These are phyloP conservation scores for Cymbopogon citratus DNA, from an alignment of 176 grass and related monocot genomes.

Conservation along the genomic window DNA sequence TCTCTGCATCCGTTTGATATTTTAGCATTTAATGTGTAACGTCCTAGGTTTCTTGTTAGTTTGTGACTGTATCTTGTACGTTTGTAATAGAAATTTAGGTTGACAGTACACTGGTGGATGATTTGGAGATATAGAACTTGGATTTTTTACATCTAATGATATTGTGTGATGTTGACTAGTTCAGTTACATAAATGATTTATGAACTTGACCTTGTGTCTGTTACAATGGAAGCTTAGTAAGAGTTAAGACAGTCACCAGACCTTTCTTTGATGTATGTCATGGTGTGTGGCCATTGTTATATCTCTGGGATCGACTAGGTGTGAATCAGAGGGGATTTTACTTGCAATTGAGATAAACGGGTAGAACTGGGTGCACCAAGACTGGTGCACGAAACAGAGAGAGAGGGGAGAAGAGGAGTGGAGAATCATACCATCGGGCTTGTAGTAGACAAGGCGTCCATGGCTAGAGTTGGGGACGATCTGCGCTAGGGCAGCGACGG, in stretches of 20 bases:
- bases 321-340: too few relatives aligned
- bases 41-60: neutral
- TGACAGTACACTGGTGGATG: neutral
- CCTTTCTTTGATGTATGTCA: neutral
- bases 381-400: too few relatives aligned
- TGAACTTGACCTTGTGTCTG: conserved; percentile 18
- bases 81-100: neutral
- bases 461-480: too few relatives aligned
- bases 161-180: neutral
- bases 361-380: too few relatives aligned
- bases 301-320: too few relatives aligned
- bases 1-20: neutral
- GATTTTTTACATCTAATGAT: conserved; percentile 2
- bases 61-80: neutral
- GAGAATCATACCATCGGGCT: too few relatives aligned
- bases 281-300: too few relatives aligned
- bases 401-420: too few relatives aligned
- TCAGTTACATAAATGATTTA: conserved; percentile 8
- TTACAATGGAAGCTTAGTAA: neutral
- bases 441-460: too few relatives aligned
- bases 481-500: too few relatives aligned
- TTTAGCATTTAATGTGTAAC: neutral
- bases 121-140: neutral
- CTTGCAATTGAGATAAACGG: too few relatives aligned
- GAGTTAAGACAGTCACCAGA: neutral